Conservation (phyloP, 1,284 basidiomycete genomes). For the Pyrrhoderma noxium region DNA sequence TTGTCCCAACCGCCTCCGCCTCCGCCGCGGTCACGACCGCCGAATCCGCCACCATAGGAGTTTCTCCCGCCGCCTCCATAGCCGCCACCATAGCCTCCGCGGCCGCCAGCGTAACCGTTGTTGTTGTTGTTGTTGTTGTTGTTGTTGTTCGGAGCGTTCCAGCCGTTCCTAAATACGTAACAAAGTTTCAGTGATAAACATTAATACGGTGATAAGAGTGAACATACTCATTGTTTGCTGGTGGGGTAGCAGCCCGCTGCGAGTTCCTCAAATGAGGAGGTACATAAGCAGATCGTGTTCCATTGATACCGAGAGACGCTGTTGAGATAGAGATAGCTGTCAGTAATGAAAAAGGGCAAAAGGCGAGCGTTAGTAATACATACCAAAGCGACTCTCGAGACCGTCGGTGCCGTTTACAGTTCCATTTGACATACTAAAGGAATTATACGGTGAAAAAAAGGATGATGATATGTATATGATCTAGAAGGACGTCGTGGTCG, state of each 20-base stretch:
- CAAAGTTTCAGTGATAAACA: conserved; percentile 15
- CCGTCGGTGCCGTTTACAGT: conserved; percentile 71
- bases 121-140: conserved; percentile 25
- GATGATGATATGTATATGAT: conserved; percentile 15
- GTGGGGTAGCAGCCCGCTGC: conserved; percentile 71
- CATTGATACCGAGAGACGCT: conserved; percentile 68
- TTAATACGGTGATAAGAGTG: conserved; percentile 16
- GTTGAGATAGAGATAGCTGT: conserved; percentile 13
- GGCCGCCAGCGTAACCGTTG: conserved; percentile 20
- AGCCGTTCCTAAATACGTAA: conserved; percentile 46
- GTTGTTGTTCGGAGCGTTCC: conserved; percentile 62
- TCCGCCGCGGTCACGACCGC: conserved; percentile 1
- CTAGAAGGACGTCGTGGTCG: conserved; percentile 16
- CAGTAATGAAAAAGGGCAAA: not conserved
- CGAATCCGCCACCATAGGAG: not conserved
- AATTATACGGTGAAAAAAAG: conserved; percentile 17
- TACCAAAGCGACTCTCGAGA: conserved; percentile 80
- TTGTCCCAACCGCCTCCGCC: conserved; percentile 17
- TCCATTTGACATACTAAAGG: conserved; percentile 79
- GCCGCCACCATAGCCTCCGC: conserved; percentile 45
- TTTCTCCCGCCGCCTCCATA: conserved; percentile 25
- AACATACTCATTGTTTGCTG: conserved; percentile 44
- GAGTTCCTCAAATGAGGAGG: conserved; percentile 83
- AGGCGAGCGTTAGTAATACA: conserved; percentile 31
- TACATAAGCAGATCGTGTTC: conserved; percentile 78